A percentile compares a stretch with the other conserved stretches of the same genome.
Conservation (phyloP, 345 rosid species). For the Rhizophora mangle region DNA sequence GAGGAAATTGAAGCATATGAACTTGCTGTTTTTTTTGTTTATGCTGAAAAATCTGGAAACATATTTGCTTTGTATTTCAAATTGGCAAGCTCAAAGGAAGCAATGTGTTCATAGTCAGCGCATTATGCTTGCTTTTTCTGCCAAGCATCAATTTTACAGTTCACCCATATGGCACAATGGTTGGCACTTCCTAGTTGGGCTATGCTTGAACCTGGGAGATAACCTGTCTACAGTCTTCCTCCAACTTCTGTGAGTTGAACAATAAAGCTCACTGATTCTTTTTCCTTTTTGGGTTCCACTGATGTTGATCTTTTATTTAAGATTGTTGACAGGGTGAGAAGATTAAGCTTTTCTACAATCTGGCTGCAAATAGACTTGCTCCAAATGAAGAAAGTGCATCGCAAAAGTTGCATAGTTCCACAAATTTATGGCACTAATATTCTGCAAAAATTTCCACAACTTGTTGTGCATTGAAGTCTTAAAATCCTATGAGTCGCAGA, state of each 20-base stretch:
- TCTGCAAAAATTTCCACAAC: not conserved
- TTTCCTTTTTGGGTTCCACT: not conserved
- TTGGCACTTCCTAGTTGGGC: constrained; percentile 80
- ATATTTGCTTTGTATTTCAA: too few species aligned
- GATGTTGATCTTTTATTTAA: not conserved
- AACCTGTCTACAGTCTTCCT: constrained; percentile 86
- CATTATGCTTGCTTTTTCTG: not conserved
- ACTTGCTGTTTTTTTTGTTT: not conserved
- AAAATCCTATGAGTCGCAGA: too few species aligned
- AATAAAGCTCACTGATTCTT: not conserved
- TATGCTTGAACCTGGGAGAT: constrained; percentile 72
- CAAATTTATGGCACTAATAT: not conserved
- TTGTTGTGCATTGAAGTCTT: too few species aligned
- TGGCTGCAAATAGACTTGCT: not conserved
- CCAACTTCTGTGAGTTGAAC: constrained; percentile 60
- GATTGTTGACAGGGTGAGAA: not conserved
- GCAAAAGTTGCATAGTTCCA: too few species aligned
- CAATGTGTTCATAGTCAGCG: not conserved
- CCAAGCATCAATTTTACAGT: not conserved
- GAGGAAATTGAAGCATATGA: constrained; percentile 52
- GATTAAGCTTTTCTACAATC: constrained; percentile 1
- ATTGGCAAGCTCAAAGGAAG: too few species aligned
- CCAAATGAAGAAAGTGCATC: constrained; percentile 35
- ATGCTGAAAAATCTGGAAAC: not conserved
- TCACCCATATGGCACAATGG: constrained; percentile 23